Percentiles rank a stretch among this genome's conserved stretches.
These are phyloP conservation scores for Candida nitratophila DNA, from an alignment of 805 yeast species.

Conservation along the genomic window DNA sequence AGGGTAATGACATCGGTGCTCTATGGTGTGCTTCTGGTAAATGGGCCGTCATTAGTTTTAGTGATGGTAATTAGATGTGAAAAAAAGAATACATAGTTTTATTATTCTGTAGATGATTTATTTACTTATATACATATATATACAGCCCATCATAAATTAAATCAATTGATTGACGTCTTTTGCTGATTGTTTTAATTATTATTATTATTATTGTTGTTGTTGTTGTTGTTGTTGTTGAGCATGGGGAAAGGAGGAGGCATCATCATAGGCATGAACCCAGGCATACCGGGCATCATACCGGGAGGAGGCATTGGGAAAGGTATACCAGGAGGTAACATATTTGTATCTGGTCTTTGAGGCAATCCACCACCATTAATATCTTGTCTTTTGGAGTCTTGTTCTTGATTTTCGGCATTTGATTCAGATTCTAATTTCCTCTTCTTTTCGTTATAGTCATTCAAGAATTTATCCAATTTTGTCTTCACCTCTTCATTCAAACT, in stretches of 20 bases:
- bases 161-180: no score
- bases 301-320: conserved; percentile 1
- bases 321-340: neutral
- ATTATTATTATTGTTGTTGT: neutral
- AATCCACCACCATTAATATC: neutral
- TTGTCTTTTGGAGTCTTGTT: neutral
- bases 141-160: no score
- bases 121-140: no score
- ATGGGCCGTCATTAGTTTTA: conserved; percentile 82
- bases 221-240: neutral
- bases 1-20: conserved; percentile 57
- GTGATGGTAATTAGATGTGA: conserved; percentile 24
- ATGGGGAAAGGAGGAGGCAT: conserved; percentile 1
- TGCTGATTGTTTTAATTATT: neutral
- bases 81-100: no score
- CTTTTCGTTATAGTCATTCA: conserved; percentile 22
- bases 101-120: no score
- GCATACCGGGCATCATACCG: neutral
- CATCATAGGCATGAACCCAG: neutral
- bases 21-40: conserved; percentile 88
- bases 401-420: neutral
- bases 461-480: conserved; percentile 43
- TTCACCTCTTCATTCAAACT: conserved; percentile 54
- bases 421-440: conserved; percentile 8
- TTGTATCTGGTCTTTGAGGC: neutral